These are phyloP conservation scores for Diaporthe helianthi DNA, from an alignment of 2,329 filamentous ascomycete genomes.

Conservation along the genomic window DNA sequence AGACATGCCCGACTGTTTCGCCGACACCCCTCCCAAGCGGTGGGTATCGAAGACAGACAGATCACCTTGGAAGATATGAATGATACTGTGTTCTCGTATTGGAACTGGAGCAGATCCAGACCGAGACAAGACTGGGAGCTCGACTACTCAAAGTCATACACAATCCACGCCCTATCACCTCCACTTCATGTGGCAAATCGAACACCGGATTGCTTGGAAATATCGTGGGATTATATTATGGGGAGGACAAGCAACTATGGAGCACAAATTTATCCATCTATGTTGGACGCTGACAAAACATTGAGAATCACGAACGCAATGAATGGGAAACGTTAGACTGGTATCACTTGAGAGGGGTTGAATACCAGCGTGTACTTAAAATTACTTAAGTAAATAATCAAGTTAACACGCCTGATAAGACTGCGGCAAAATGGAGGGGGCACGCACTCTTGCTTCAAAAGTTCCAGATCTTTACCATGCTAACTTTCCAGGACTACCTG, in stretches of 20 bases:
- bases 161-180: conserved; percentile 11
- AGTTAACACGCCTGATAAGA: no score
- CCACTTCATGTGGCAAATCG: conserved; percentile 1
- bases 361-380: no score
- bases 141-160: conserved; percentile 19
- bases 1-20: neutral
- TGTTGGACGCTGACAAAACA: neutral
- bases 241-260: conserved; percentile 12
- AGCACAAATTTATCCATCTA: conserved; percentile 6
- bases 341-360: no score
- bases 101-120: conserved; percentile 9
- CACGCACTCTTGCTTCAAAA: no score
- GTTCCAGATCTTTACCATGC: neutral
- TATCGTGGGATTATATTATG: conserved; percentile 22
- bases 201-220: neutral
- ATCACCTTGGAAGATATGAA: neutral
- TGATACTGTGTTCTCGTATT: neutral
- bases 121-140: conserved; percentile 3
- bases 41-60: neutral
- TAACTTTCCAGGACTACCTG: neutral
- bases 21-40: neutral
- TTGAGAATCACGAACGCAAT: neutral
- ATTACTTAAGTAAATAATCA: no score
- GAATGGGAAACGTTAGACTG: neutral
- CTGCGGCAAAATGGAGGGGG: no score